Conservation (phyloP, 2,329 filamentous ascomycete genomes). For the Pestalotiopsis sp. region DNA sequence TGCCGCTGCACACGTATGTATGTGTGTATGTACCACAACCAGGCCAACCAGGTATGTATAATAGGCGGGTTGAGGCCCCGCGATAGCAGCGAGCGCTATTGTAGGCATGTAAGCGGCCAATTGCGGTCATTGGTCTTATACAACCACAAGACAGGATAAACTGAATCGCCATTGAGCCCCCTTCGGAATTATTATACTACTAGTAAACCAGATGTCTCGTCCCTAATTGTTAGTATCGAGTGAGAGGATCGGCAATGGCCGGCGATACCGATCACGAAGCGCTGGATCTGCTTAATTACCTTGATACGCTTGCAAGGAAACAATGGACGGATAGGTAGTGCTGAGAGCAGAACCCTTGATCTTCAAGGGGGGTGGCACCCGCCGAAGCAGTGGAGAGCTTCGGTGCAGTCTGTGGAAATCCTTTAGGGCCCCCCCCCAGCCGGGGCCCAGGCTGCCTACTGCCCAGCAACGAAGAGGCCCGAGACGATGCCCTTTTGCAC, state of each 20-base stretch:
- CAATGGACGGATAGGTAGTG: neutral
- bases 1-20: neutral
- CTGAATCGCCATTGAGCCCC: neutral
- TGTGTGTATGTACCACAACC: neutral
- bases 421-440: neutral
- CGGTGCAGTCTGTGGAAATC: neutral
- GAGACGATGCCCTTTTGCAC: neutral
- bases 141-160: neutral
- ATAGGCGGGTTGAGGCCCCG: neutral
- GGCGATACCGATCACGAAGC: neutral
- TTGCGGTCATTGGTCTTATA: neutral
- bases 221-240: neutral
- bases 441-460: neutral
- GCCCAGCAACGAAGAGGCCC: neutral
- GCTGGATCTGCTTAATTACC: neutral
- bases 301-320: neutral
- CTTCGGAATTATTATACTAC: neutral
- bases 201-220: neutral
- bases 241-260: neutral
- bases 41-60: too few species aligned
- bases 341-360: conserved; percentile 1
- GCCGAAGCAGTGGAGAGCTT: conserved; percentile 8
- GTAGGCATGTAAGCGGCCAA: too few species aligned
- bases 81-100: neutral
- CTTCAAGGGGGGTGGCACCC: conserved; percentile 1